Evolutionary conservation across 2,329 filamentous ascomycete species (phyloP).

Genomic region (Pseudogymnoascus sp.): DNA sequence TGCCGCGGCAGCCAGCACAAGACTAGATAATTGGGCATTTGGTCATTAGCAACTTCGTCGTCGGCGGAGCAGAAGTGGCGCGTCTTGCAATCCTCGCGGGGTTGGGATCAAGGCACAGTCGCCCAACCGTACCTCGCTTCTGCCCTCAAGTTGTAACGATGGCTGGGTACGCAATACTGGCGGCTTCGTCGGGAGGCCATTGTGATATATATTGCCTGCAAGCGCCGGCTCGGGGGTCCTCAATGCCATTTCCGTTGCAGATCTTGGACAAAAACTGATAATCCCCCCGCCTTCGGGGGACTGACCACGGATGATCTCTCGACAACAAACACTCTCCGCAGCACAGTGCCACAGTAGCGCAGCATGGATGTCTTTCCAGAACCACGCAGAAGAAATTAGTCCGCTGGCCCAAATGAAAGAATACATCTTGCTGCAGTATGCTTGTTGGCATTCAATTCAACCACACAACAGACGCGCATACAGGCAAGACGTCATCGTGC

Average conservation of each 20-base stretch:
- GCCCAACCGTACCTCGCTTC: background rate
- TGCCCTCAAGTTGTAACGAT: background rate
- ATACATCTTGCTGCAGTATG: background rate
- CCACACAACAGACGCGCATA: background rate
- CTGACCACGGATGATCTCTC: background rate
- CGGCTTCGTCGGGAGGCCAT: conserved; percentile 5
- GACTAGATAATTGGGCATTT: background rate
- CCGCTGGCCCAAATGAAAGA: background rate
- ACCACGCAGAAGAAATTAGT: background rate
- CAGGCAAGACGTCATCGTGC: conserved; percentile 1
- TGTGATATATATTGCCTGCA: conserved; percentile 8
- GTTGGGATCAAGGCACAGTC: background rate
- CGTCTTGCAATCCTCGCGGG: background rate
- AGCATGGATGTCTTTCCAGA: background rate
- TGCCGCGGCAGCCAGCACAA: background rate
- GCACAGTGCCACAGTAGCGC: background rate
- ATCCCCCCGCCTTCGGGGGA: background rate
- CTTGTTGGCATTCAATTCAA: background rate
- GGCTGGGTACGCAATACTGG: background rate
- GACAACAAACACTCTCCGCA: background rate
- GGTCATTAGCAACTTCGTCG: background rate
- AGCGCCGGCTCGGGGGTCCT: conserved; percentile 2
- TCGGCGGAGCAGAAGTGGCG: background rate
- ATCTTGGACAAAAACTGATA: background rate
- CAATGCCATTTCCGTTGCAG: conserved; percentile 2